A percentile compares a stretch with the other conserved stretches of the same genome.
These are phyloP conservation scores for Bullera alba DNA, from an alignment of 768 basidiomycete species.

Conservation along the genomic window DNA sequence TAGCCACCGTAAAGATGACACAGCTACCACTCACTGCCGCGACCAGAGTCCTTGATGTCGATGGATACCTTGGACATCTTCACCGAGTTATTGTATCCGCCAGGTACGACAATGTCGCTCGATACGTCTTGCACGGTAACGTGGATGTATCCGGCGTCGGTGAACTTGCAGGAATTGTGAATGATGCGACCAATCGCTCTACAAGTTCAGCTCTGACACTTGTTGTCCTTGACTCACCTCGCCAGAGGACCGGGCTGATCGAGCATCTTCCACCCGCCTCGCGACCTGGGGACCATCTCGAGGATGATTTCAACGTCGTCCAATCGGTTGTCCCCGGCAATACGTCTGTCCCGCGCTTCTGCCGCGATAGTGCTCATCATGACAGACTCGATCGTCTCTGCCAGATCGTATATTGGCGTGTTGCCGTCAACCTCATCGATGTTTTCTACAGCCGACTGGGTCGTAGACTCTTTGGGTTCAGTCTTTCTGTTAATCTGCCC, in stretches of 20 bases:
- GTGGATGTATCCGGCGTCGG: slow-evolving; percentile 34
- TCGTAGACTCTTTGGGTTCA: neutral
- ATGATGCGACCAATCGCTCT: slow-evolving; percentile 38
- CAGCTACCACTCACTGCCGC: slow-evolving; percentile 29
- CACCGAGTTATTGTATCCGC: slow-evolving; percentile 36
- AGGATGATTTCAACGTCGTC: slow-evolving; percentile 39
- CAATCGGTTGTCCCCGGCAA: slow-evolving; percentile 21
- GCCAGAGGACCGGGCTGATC: slow-evolving; percentile 27
- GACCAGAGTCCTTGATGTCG: slow-evolving; percentile 38
- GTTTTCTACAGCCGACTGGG: neutral
- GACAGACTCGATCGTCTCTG: slow-evolving; percentile 23
- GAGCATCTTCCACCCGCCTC: slow-evolving; percentile 34
- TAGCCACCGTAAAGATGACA: neutral
- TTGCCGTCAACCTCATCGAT: neutral
- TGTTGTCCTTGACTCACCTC: slow-evolving; percentile 15
- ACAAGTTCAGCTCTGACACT: neutral
- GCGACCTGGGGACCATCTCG: slow-evolving; percentile 35
- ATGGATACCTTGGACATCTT: slow-evolving; percentile 31
- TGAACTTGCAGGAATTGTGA: slow-evolving; percentile 40
- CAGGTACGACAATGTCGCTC: slow-evolving; percentile 25
- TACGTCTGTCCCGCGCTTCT: slow-evolving; percentile 24
- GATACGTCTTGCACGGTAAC: slow-evolving; percentile 40
- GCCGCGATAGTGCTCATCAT: slow-evolving; percentile 22
- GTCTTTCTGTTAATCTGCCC: slow-evolving; percentile 9
- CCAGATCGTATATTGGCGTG: slow-evolving; percentile 3